Evolutionary conservation across 208 protist genomes (phyloP), one percentile per base, ranked within the genome.

Genomic region (Wallacemonas sp.): DNA sequence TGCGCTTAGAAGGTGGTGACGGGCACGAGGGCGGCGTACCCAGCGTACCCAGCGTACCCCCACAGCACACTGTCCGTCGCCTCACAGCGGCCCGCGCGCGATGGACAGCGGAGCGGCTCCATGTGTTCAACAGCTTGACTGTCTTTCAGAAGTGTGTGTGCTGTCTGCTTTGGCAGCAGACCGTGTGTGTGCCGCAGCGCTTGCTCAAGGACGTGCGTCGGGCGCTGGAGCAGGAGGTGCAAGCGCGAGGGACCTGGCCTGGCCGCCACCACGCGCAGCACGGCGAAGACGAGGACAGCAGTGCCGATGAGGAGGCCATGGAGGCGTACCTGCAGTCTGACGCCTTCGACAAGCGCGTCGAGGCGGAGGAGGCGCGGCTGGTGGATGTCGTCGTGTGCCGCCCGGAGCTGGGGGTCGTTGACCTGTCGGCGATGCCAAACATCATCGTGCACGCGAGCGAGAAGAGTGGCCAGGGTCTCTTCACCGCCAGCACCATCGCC

Each of bases 121-220:
- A 76, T n/a, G 72, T 86, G 14, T 91, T 90, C 67, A 34, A 1
- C 2, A 58, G 54, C 9, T 61, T 94, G 17, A 83, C 81, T 17
- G 71, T 73, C n/a, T 64, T 90, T 48, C 88, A 94, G 71, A 74
- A 77, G 19, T 87, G 75, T 48, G 77, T 88, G 8, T 77, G 75
- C 48, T 87, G 81, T 61, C 43, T 94, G 33, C 44, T 94, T 32
- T 94, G 88, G 88, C 88, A 94, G 68, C 71, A 74, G 8, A 52
- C 19, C 19, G 71, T 80, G 32, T 26, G 21, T 16, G 60, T 88
- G 14, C 80, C 75, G 3, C 74, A 77, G 30, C 67, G 70, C 4
- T 27, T 94, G 6, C 36, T 91, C 8, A 72, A 64, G 54, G 78
- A 94, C 60, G 77, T 88, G 44, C 78, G 80, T 12, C 46, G 70